These are phyloP conservation scores for Tolypocladium tropicale DNA, from an alignment of 2,329 filamentous ascomycete species.

Conservation along the genomic window DNA sequence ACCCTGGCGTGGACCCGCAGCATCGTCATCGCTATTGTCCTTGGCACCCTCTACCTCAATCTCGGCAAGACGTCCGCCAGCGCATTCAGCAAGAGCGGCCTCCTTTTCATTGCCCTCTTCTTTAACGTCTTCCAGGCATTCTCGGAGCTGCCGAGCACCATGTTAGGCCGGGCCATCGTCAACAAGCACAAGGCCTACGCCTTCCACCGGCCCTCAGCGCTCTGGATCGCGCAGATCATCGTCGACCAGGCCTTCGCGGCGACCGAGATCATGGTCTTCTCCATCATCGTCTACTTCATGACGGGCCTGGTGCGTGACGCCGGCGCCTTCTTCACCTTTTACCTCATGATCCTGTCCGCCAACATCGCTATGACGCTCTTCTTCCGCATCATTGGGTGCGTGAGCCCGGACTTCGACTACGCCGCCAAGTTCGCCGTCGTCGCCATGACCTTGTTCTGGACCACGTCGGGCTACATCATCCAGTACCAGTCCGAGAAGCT, in stretches of 20 bases:
- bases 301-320: conserved; percentile 56
- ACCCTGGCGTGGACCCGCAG: conserved; percentile 57
- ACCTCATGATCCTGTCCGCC: conserved; percentile 56
- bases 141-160: conserved; percentile 63
- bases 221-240: conserved; percentile 76
- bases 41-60: conserved; percentile 70
- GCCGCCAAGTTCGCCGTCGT: conserved; percentile 75
- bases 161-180: conserved; percentile 66
- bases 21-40: conserved; percentile 66
- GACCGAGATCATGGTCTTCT: conserved; percentile 61
- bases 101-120: conserved; percentile 68
- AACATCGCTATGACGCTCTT: conserved; percentile 68
- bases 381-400: conserved; percentile 63
- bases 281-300: conserved; percentile 73
- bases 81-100: conserved; percentile 72
- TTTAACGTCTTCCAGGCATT: conserved; percentile 88
- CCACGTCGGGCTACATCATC: conserved; percentile 76
- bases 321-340: conserved; percentile 70
- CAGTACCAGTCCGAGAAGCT: conserved; percentile 65
- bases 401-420: conserved; percentile 74
- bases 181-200: conserved; percentile 80
- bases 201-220: conserved; percentile 70
- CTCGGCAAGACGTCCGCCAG: conserved; percentile 55
- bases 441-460: conserved; percentile 70
- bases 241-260: conserved; percentile 67